phyloP scores from a whole-genome alignment of 2,329 filamentous ascomycete genomes.

The Phialophora chinensis region DNA sequence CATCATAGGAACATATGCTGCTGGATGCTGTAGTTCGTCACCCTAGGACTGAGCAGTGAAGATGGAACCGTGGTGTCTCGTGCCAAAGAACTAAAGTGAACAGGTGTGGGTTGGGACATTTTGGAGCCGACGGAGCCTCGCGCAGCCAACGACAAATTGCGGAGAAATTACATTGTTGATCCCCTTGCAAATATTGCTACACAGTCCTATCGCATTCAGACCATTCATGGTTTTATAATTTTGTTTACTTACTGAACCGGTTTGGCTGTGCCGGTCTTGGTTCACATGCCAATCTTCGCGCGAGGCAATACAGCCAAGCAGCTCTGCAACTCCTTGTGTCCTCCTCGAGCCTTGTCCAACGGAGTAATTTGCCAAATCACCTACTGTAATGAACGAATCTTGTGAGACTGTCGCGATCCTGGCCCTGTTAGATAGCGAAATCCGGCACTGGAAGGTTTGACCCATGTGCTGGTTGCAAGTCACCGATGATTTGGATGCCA shows the following conservation, averaged over 20 bases:
- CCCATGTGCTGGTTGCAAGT: background rate
- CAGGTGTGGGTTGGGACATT: constrained; percentile 4
- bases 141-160: constrained; percentile 1
- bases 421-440: background rate
- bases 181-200: background rate
- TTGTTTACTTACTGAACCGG: background rate
- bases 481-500: background rate
- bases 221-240: background rate
- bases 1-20: background rate
- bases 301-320: background rate
- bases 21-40: background rate
- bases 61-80: constrained; percentile 9
- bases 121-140: constrained; percentile 1
- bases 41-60: background rate
- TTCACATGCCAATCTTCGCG: background rate
- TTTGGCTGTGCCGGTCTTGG: background rate
- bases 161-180: constrained; percentile 20
- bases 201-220: background rate
- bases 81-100: constrained; percentile 10
- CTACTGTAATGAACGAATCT: background rate
- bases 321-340: background rate
- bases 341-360: background rate
- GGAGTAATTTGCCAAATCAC: background rate
- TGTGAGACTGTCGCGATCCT: background rate
- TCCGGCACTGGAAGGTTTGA: background rate